A percentile compares a stretch with the other conserved stretches of the same genome.
phyloP scores from a whole-genome alignment of 768 basidiomycete species.

The Nidula microcarpa region DNA sequence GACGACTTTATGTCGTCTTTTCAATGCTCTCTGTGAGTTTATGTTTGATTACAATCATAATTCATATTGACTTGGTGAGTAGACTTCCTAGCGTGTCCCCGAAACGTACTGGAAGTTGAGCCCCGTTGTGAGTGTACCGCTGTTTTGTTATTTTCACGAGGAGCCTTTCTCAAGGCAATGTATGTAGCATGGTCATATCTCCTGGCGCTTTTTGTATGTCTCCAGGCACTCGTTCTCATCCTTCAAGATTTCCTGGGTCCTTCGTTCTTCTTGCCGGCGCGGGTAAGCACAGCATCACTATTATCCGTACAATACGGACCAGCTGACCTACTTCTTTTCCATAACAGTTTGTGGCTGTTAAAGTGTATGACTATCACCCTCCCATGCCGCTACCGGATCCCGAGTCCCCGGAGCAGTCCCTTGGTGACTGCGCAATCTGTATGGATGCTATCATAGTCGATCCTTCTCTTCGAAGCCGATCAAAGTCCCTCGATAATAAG shows the following conservation, averaged over 20 bases:
- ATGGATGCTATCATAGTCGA: slow-evolving; percentile 80
- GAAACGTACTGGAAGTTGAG: slow-evolving; percentile 82
- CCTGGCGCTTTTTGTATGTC: slow-evolving; percentile 54
- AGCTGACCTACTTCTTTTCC: background rate
- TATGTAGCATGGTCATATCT: slow-evolving; percentile 60
- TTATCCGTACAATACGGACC: background rate
- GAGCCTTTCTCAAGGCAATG: background rate
- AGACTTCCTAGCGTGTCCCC: slow-evolving; percentile 84
- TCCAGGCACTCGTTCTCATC: slow-evolving; percentile 60
- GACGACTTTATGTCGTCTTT: slow-evolving; percentile 68
- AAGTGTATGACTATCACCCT: slow-evolving; percentile 85
- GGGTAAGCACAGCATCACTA: slow-evolving; percentile 36
- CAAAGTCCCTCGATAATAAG: slow-evolving; percentile 31
- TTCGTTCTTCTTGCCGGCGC: slow-evolving; percentile 76
- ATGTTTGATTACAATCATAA: background rate
- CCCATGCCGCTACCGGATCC: slow-evolving; percentile 66
- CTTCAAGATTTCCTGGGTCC: slow-evolving; percentile 79
- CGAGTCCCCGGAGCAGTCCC: slow-evolving; percentile 70
- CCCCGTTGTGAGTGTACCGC: slow-evolving; percentile 52
- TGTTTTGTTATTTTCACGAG: background rate
- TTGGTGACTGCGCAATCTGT: slow-evolving; percentile 90
- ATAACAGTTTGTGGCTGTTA: slow-evolving; percentile 53
- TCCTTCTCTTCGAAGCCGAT: slow-evolving; percentile 28
- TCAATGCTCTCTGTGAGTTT: slow-evolving; percentile 69
- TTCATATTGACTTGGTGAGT: slow-evolving; percentile 2